Conservation (phyloP, 768 basidiomycete species). For the Tricholoma matsutake region DNA sequence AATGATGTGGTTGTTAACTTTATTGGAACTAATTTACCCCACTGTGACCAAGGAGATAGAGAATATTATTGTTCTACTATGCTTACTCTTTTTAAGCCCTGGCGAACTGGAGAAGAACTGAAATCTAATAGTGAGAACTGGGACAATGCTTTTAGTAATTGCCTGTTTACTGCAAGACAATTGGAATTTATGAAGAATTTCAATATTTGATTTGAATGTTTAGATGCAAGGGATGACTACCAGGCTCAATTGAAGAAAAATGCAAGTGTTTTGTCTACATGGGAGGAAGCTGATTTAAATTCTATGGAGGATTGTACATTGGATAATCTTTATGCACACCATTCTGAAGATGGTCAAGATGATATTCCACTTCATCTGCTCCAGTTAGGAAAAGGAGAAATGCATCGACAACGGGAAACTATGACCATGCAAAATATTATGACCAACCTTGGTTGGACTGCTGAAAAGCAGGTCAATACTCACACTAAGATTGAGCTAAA, state of each 20-base stretch:
- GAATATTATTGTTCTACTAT: constrained; percentile 27
- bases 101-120: constrained; percentile 19
- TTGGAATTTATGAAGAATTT: constrained; percentile 26
- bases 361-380: neutral
- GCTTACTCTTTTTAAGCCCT: constrained; percentile 20
- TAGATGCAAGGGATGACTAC: constrained; percentile 27
- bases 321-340: neutral
- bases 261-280: constrained; percentile 1
- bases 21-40: constrained; percentile 21
- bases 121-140: constrained; percentile 16
- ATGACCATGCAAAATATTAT: neutral
- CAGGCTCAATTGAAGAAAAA: constrained; percentile 7
- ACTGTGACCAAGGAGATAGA: constrained; percentile 25
- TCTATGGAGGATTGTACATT: neutral
- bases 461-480: neutral
- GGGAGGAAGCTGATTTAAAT: neutral
- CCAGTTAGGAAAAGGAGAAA: neutral
- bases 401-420: neutral
- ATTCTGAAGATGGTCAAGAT: neutral
- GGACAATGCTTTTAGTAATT: constrained; percentile 17
- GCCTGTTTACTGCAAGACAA: constrained; percentile 15
- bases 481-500: too few relatives aligned
- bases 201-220: constrained; percentile 25
- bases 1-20: constrained; percentile 24
- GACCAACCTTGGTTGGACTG: neutral